phyloP scores from a whole-genome alignment of 1,284 basidiomycete genomes.

The Austroboletus niveus region DNA sequence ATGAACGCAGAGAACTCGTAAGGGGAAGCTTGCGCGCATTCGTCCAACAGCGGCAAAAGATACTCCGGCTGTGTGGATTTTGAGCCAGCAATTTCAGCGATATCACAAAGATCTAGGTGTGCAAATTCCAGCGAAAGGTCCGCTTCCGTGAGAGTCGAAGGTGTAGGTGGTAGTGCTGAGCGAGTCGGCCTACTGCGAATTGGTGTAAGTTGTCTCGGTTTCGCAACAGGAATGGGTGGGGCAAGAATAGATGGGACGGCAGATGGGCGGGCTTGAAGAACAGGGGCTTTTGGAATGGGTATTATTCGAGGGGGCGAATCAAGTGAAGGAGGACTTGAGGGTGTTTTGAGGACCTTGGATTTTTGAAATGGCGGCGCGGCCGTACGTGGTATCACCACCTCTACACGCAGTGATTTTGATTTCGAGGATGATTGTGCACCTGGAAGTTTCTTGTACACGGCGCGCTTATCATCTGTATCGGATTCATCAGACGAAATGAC shows the following conservation, averaged over 20 bases:
- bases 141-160: slow-evolving; percentile 45
- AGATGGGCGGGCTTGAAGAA: slow-evolving; percentile 3
- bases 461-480: slow-evolving; percentile 25
- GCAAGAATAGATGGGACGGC: slow-evolving; percentile 6
- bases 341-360: slow-evolving; percentile 4
- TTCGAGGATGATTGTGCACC: slow-evolving; percentile 14
- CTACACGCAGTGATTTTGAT: slow-evolving; percentile 24
- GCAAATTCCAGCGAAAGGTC: slow-evolving; percentile 59
- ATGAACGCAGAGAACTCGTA: slow-evolving; percentile 80
- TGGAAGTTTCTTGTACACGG: slow-evolving; percentile 3
- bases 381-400: slow-evolving; percentile 40
- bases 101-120: slow-evolving; percentile 42
- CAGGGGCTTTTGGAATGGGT: slow-evolving; percentile 1
- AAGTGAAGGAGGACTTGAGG: slow-evolving; percentile 1
- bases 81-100: slow-evolving; percentile 11
- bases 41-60: slow-evolving; percentile 58
- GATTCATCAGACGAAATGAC: slow-evolving; percentile 46
- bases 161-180: slow-evolving; percentile 45
- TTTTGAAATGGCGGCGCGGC: slow-evolving; percentile 7
- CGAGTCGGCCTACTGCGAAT: slow-evolving; percentile 47
- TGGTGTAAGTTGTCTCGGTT: slow-evolving; percentile 62
- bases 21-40: slow-evolving; percentile 64
- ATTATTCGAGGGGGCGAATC: slow-evolving; percentile 6
- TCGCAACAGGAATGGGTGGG: slow-evolving; percentile 34
- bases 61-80: slow-evolving; percentile 41